A percentile compares a stretch with the other conserved stretches of the same genome.
Evolutionary conservation across 164 flowering plant species (phyloP).

Genomic region (Umbellularia californica): DNA sequence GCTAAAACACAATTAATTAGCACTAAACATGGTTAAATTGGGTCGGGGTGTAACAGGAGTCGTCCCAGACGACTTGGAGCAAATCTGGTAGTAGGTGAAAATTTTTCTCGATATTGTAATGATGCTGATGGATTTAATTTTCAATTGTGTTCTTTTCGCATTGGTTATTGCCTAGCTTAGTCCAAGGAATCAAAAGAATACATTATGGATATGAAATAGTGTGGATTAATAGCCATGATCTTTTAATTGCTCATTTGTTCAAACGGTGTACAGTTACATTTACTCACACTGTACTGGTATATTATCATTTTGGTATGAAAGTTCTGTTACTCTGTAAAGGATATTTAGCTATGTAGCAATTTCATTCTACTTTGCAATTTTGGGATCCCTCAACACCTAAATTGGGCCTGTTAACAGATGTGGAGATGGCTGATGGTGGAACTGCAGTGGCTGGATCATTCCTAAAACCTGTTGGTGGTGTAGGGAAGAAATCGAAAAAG

Average conservation of each 20-base stretch:
- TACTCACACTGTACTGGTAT: too few relatives aligned
- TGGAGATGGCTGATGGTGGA: conserved; percentile 32
- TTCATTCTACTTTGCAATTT: not conserved
- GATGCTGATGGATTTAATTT: too few relatives aligned
- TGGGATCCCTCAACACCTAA: not conserved
- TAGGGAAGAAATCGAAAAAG: conserved; percentile 41
- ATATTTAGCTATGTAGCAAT: not conserved
- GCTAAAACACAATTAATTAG: too few relatives aligned
- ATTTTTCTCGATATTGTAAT: too few relatives aligned
- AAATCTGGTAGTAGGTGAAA: too few relatives aligned
- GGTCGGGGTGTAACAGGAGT: too few relatives aligned
- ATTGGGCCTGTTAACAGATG: conserved; percentile 22
- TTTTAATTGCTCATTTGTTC: not conserved
- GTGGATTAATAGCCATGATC: not conserved
- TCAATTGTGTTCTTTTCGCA: too few relatives aligned
- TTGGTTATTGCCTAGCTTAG: too few relatives aligned
- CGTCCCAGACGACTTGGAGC: too few relatives aligned
- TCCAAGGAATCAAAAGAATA: not conserved
- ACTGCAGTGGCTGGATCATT: conserved; percentile 3
- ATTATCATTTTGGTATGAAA: not conserved
- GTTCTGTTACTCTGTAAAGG: not conserved
- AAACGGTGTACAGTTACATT: too few relatives aligned
- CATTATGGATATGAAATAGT: not conserved
- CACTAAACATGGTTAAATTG: too few relatives aligned
- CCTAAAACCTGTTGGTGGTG: conserved; percentile 30